Evolutionary conservation across 2,329 filamentous ascomycete species (phyloP), one percentile per base, ranked within the genome.

Genomic region (Emmonsiellopsis sp.): DNA sequence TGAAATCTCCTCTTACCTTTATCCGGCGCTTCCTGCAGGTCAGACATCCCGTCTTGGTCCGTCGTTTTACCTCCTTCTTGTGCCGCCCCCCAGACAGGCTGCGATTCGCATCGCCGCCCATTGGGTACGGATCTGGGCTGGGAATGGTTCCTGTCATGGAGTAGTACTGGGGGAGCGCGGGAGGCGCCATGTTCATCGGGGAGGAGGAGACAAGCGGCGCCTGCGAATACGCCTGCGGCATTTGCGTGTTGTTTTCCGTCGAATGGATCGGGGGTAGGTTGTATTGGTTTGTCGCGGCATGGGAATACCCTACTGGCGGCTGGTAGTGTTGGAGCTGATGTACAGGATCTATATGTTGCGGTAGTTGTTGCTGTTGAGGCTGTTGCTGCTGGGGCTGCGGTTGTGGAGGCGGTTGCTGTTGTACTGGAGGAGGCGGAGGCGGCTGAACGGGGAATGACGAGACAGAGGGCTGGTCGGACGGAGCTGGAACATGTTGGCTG

Each of bases 1-100:
- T 48, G 50, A 53, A 46, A n/a, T 20, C 32, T 46, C 32, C 54
- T 73, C 79, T 70, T 72, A 87, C 85, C 83, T 88, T 88, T 70
- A 88, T 88, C 73, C 85, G 76, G 62, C 85, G 76, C 67, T 82
- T 82, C 63, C 80, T 73, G 70, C 80, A 83, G 20, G 80, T 83
- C 62, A 83, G 66, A 70, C 85, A 88, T n/a, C 83, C 83, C 1
- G 83, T 87, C 72, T 87, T 87, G 54, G 85, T 88, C 65, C 85
- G 77, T 60, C 85, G 78, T 73, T 88, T 88, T 67, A 88, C 86
- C 71, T 89, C 84, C 72, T 86, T 84, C 70, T 77, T 76, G 67
- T 86, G 82, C 62, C 83, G 76, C 47, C 79, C 80, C 55, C 81
- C 79, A 20, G 79, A 80, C 67, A 84, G 76, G 57, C 82, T 76